Base-by-base conservation (phyloP, 164 flowering plant species). In the Vitis cinerea region DNA sequence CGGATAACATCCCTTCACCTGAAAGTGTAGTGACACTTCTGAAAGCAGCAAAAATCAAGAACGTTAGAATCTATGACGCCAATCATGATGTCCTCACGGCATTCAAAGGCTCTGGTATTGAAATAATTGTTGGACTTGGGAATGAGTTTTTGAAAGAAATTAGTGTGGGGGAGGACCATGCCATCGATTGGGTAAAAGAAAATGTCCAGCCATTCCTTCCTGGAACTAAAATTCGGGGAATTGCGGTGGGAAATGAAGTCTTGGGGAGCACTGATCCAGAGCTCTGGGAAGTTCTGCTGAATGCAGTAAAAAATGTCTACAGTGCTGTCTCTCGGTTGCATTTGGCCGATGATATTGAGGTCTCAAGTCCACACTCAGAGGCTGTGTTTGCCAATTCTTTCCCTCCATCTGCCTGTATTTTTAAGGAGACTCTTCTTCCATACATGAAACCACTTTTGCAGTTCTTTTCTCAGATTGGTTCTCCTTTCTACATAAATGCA, bases 181-280 rank as follows among this genome's bases (percentile, higher is more conserved):
- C 97, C 61, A 71, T 88, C 78, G 74, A 72, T 44, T 91, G 98
- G 97, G 63, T 93, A 2, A 87, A 88, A 74, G 85, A 76, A 63
- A 87, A 93, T 67, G 91, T 93, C 16, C 72, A 87, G 70, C 83
- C 93, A 4, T 91, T 68, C 74, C 81, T 85, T 49, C 95, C 95
- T 0, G 86, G 84, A 3, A 90, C 92, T 7, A 62, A 47, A 8
- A 88, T 93, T 47, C 76, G 80, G 1, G 97, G 97, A 13, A 91
- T 93, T 5, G 91, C 98, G 0, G 87, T 93, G 0, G 98, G 98
- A 30, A 93, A 93, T 61, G 97, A 93, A 81, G 68, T 90, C 4
- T 75, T 93, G 54, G 94, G 92, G 1, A 81, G 82, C 10, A 64
- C 55, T n/a, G 83, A 77, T 68, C 29, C 30, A 31, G 90, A 82